Percentiles rank a stretch among this genome's conserved stretches.
Conservation (phyloP, 2,329 filamentous ascomycete species). For the Botrytis medusae region DNA sequence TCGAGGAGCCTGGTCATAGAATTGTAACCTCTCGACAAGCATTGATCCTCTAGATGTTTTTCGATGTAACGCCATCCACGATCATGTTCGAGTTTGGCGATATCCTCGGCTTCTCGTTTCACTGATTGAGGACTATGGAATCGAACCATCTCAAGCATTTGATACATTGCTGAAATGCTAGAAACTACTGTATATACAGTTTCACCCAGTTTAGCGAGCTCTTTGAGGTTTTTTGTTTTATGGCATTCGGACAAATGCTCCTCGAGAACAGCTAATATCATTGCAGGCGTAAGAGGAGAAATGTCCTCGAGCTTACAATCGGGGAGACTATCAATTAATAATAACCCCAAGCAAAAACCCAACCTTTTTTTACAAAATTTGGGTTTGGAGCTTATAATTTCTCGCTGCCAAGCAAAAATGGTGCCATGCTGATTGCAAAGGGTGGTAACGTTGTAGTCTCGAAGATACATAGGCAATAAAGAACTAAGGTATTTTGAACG, state of each 20-base stretch:
- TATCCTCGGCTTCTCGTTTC: background rate
- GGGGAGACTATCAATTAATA: accelerated
- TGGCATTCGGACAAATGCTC: background rate
- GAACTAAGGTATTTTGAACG: background rate
- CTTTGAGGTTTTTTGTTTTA: background rate
- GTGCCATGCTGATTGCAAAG: background rate
- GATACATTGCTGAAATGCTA: constrained; percentile 7
- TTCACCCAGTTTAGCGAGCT: constrained; percentile 15
- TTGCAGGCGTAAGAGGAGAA: constrained; percentile 7
- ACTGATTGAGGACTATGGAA: constrained; percentile 4
- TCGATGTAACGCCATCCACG: background rate
- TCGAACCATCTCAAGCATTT: constrained; percentile 20
- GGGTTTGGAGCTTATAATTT: background rate
- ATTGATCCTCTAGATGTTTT: background rate
- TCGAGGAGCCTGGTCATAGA: background rate
- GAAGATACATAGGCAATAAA: background rate
- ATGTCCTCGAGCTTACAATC: background rate
- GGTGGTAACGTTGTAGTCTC: background rate
- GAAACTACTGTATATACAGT: constrained; percentile 4
- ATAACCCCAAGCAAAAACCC: background rate
- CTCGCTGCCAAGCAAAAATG: background rate
- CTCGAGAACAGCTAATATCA: constrained; percentile 17
- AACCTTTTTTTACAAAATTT: no score
- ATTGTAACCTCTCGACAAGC: background rate
- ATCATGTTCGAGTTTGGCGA: background rate